phyloP scores from a whole-genome alignment of 805 yeast genomes.

The Myxozyma monticola region DNA sequence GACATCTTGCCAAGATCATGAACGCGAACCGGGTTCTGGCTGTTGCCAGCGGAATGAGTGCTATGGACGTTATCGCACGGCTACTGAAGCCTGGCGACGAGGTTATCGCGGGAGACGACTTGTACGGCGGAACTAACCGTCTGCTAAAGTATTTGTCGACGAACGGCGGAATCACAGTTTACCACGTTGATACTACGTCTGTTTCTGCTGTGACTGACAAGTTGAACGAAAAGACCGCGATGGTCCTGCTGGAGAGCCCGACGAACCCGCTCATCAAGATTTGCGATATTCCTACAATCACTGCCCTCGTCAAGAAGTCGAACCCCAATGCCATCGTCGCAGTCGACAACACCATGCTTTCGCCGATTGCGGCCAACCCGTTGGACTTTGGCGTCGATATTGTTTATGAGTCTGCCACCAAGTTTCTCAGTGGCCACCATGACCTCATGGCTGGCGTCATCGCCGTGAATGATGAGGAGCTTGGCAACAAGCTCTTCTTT shows the following conservation, averaged over 20 bases:
- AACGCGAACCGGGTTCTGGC: conserved; percentile 75
- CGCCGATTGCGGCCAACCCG: conserved; percentile 83
- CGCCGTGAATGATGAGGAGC: conserved; percentile 61
- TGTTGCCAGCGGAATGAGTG: conserved; percentile 91
- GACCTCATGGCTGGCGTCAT: conserved; percentile 95
- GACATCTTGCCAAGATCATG: conserved; percentile 76
- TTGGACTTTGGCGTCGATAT: conserved; percentile 84
- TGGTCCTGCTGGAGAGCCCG: conserved; percentile 87
- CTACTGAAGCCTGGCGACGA: conserved; percentile 78
- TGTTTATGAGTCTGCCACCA: conserved; percentile 91
- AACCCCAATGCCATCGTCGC: conserved; percentile 73
- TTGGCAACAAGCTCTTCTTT: conserved; percentile 70
- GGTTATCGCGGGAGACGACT: conserved; percentile 90
- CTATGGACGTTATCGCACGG: conserved; percentile 79
- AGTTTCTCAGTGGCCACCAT: conserved; percentile 73
- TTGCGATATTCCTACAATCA: conserved; percentile 70
- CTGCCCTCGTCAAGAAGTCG: conserved; percentile 62
- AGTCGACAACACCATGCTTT: conserved; percentile 96
- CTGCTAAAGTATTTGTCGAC: conserved; percentile 68
- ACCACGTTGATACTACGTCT: conserved; percentile 81
- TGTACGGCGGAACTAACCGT: conserved; percentile 92
- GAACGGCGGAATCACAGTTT: conserved; percentile 63
- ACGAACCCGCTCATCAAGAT: conserved; percentile 92
- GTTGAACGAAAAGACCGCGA: conserved; percentile 58
- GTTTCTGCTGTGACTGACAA: conserved; percentile 58